Conservation (phyloP, 257 asterid species). For the Solanum medicagineum region DNA sequence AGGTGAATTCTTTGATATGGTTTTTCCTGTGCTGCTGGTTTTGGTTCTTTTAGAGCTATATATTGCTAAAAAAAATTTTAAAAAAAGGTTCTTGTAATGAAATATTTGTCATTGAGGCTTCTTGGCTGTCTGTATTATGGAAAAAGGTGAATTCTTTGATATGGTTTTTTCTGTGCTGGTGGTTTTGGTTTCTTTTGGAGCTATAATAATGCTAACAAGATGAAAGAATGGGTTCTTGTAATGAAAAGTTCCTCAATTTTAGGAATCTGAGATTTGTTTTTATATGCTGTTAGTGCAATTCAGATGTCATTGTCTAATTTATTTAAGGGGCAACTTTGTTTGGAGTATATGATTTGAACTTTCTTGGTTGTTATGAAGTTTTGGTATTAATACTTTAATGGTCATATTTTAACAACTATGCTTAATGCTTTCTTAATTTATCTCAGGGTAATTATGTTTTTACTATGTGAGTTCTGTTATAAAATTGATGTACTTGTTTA, state of each 20-base stretch:
- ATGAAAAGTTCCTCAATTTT: neutral
- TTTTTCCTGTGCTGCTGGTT: neutral
- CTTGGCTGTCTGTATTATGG: neutral
- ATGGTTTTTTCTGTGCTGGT: neutral
- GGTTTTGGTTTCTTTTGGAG: neutral
- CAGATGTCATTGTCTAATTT: neutral
- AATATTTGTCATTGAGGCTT: neutral
- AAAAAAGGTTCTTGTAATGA: neutral
- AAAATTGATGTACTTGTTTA: neutral
- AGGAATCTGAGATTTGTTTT: neutral
- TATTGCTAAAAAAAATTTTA: neutral
- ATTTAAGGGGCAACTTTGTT: neutral
- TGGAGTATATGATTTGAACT: neutral
- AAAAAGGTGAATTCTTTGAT: neutral
- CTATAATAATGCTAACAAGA: neutral
- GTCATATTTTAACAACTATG: neutral
- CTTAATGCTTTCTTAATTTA: neutral
- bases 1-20: neutral
- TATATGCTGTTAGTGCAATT: slow-evolving; percentile 2
- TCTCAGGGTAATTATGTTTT: neutral
- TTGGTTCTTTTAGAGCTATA: neutral
- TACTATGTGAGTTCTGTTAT: neutral
- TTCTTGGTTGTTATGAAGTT: neutral
- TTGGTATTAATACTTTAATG: neutral
- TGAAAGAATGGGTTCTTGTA: neutral